A percentile compares a stretch with the other conserved stretches of the same genome.
Evolutionary conservation across 1,284 basidiomycete genomes (phyloP).

Genomic region (Cryptococcus sp.): DNA sequence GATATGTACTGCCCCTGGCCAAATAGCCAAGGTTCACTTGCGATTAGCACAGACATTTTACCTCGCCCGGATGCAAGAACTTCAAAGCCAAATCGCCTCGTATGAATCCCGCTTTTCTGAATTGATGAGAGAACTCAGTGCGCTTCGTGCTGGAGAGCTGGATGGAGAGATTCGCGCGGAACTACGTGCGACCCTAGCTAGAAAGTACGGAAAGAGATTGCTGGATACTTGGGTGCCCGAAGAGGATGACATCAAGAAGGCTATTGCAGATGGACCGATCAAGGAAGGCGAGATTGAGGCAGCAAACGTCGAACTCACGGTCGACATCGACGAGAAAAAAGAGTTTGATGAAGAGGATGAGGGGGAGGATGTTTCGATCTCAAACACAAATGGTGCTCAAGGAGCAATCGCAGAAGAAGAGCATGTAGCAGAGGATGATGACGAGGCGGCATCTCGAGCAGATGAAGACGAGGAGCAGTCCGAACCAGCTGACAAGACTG

Average conservation of each 20-base stretch:
- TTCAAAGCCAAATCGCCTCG: constrained; percentile 65
- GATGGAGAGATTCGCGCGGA: constrained; percentile 61
- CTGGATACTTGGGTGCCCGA: constrained; percentile 45
- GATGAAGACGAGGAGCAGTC: constrained; percentile 1
- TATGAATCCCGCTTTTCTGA: constrained; percentile 73
- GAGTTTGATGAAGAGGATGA: constrained; percentile 5
- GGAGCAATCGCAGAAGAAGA: constrained; percentile 8
- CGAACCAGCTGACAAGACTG: background rate
- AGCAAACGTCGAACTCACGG: background rate
- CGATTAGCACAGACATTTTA: constrained; percentile 73
- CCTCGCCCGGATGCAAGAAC: constrained; percentile 65
- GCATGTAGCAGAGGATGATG: constrained; percentile 4
- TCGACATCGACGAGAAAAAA: background rate
- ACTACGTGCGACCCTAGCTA: constrained; percentile 45
- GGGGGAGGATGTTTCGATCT: background rate
- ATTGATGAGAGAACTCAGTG: constrained; percentile 56
- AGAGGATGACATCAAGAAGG: constrained; percentile 31
- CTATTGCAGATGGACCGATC: constrained; percentile 28
- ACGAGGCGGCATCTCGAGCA: background rate
- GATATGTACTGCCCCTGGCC: background rate
- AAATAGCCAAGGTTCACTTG: constrained; percentile 60
- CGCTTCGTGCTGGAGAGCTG: constrained; percentile 69
- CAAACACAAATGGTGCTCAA: background rate
- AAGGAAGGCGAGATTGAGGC: constrained; percentile 1
- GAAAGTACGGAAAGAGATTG: constrained; percentile 43